These are phyloP conservation scores for Rhodosporidiobolus odoratus DNA, from an alignment of 768 basidiomycete genomes.

Conservation along the genomic window DNA sequence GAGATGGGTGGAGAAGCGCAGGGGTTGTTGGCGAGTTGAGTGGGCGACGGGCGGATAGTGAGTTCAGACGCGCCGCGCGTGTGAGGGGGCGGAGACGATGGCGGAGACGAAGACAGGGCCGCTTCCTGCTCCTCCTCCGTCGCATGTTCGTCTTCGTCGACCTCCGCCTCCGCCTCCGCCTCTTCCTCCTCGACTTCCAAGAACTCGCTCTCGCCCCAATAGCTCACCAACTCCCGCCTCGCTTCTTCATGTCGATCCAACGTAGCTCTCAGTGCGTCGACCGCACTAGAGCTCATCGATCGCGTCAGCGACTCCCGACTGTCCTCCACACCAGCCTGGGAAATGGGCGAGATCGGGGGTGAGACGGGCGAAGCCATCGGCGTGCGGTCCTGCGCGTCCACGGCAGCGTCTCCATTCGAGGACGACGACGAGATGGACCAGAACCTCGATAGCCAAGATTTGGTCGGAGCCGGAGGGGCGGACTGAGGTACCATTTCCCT, in stretches of 20 bases:
- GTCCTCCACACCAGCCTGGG: background rate
- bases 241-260: conserved; percentile 13
- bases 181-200: conserved; percentile 20
- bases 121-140: background rate
- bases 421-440: too few relatives aligned
- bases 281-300: background rate
- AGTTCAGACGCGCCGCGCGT: too few relatives aligned
- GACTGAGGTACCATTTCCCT: too few relatives aligned
- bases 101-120: too few relatives aligned
- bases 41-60: too few relatives aligned
- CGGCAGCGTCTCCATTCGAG: background rate
- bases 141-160: background rate
- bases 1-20: too few relatives aligned
- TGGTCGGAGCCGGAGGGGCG: background rate
- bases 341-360: background rate
- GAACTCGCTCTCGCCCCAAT: conserved; percentile 15
- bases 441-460: conserved; percentile 29
- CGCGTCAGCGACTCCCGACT: background rate
- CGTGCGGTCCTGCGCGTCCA: background rate
- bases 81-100: background rate
- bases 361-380: background rate
- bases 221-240: background rate
- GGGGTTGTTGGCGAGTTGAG: too few relatives aligned
- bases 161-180: background rate
- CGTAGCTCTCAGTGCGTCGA: background rate